Percentiles rank a stretch among this genome's conserved stretches.
These are phyloP conservation scores for Chrysoporthe cubensis DNA, from an alignment of 2,329 filamentous ascomycete genomes.

Conservation along the genomic window DNA sequence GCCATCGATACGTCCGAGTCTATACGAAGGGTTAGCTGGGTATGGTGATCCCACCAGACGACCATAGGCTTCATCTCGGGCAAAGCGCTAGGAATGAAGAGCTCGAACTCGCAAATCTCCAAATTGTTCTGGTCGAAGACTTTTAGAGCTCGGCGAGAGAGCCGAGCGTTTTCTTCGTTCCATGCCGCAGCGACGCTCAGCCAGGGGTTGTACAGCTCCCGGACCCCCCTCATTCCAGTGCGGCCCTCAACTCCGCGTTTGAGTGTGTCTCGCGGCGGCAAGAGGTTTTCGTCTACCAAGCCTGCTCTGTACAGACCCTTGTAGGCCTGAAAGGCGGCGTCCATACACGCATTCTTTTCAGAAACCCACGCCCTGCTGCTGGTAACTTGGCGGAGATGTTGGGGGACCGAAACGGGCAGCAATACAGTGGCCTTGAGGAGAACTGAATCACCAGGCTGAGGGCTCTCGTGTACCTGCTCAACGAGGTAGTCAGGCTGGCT, in stretches of 20 bases:
- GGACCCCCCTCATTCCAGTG: conserved; percentile 40
- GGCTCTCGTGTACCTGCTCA: conserved; percentile 40
- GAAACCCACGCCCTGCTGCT: conserved; percentile 66
- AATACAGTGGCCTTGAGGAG: conserved; percentile 63
- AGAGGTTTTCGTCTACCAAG: conserved; percentile 75
- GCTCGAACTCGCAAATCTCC: conserved; percentile 43
- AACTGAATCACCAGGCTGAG: conserved; percentile 25
- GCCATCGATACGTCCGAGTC: conserved; percentile 32
- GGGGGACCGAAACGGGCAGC: conserved; percentile 73
- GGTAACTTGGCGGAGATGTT: conserved; percentile 56
- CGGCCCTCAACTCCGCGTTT: conserved; percentile 44
- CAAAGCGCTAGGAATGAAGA: conserved; percentile 50
- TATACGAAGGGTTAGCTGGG: conserved; percentile 44
- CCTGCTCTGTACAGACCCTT: conserved; percentile 68
- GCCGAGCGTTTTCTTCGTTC: conserved; percentile 37
- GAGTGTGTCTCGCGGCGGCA: conserved; percentile 60
- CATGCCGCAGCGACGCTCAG: conserved; percentile 47
- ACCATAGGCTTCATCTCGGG: conserved; percentile 42
- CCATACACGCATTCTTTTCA: conserved; percentile 74
- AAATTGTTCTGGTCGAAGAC: conserved; percentile 41
- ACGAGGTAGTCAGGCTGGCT: conserved; percentile 70
- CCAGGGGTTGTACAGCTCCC: conserved; percentile 53
- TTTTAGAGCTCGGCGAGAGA: conserved; percentile 39
- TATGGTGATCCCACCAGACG: conserved; percentile 45
- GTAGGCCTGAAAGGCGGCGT: conserved; percentile 84